Percentiles rank a stretch among this genome's conserved stretches.
Evolutionary conservation across 345 rosid species (phyloP).

Genomic region (Carallia brachiata): DNA sequence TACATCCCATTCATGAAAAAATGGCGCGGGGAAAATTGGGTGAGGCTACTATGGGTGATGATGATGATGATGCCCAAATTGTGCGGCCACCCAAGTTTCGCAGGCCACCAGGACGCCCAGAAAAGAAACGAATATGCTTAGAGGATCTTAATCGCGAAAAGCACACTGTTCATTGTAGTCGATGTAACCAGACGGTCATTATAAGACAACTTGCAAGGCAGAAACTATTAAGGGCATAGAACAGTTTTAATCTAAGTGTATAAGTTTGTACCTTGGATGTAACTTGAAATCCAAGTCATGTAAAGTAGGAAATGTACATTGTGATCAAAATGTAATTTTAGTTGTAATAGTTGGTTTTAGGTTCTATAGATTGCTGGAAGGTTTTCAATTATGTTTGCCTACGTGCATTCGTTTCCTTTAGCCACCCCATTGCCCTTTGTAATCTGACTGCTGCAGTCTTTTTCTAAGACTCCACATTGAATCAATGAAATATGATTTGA

Average conservation of each 20-base stretch:
- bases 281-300: not conserved
- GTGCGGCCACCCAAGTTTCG: slow-evolving; percentile 51
- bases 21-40: slow-evolving; percentile 36
- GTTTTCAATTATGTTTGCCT: too few relatives aligned
- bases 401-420: too few relatives aligned
- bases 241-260: slow-evolving; percentile 32
- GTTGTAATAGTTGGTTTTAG: not conserved
- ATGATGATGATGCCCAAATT: slow-evolving; percentile 29
- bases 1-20: slow-evolving; percentile 37
- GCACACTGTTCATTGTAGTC: slow-evolving; percentile 53
- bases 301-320: not conserved
- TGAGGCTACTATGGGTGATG: slow-evolving; percentile 17
- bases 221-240: slow-evolving; percentile 27
- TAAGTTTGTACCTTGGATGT: slow-evolving; percentile 10
- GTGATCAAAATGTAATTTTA: not conserved
- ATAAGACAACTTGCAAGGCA: slow-evolving; percentile 60
- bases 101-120: slow-evolving; percentile 56
- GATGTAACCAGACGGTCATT: slow-evolving; percentile 58
- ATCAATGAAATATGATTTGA: too few relatives aligned
- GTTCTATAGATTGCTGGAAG: too few relatives aligned
- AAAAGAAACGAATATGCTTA: slow-evolving; percentile 49
- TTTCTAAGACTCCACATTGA: too few relatives aligned
- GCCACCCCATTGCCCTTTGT: too few relatives aligned
- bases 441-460: too few relatives aligned
- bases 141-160: slow-evolving; percentile 48